Evolutionary conservation across 352 stramenopile genomes (phyloP).

Genomic region (Globisporangium uncinulatum): DNA sequence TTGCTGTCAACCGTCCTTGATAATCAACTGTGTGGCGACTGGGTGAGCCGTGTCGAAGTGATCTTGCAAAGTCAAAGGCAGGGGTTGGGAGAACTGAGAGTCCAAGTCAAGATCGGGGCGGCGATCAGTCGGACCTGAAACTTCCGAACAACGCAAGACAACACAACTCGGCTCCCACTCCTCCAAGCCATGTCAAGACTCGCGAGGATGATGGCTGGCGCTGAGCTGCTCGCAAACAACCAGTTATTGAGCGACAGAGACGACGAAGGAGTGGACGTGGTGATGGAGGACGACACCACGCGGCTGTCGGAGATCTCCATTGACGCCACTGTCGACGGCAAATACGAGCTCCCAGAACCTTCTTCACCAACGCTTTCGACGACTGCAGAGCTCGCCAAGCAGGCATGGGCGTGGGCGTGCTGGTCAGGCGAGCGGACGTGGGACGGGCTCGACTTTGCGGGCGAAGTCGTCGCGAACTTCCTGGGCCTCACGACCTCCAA

Average conservation of each 20-base stretch:
- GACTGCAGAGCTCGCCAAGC: slow-evolving; percentile 4
- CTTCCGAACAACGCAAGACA: no score
- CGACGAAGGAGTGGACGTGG: background rate
- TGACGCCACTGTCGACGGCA: background rate
- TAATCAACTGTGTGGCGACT: no score
- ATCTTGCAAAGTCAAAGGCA: no score
- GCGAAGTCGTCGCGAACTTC: slow-evolving; percentile 78
- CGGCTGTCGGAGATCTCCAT: background rate
- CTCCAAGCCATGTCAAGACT: no score
- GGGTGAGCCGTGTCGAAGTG: no score
- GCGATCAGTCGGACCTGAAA: no score
- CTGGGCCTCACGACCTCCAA: slow-evolving; percentile 77
- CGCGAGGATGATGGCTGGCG: background rate
- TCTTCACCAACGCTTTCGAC: background rate
- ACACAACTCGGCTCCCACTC: no score
- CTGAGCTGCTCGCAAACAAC: background rate
- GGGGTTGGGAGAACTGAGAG: no score
- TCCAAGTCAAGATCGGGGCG: no score
- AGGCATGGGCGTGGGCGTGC: slow-evolving; percentile 56
- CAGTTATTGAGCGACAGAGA: background rate
- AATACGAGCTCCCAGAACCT: background rate
- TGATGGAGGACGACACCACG: background rate
- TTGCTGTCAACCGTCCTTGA: no score
- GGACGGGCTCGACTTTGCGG: slow-evolving; percentile 70
- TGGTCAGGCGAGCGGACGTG: slow-evolving; percentile 66